phyloP scores from a whole-genome alignment of 257 asterid genomes.

The Ophiorrhiza pumila region DNA sequence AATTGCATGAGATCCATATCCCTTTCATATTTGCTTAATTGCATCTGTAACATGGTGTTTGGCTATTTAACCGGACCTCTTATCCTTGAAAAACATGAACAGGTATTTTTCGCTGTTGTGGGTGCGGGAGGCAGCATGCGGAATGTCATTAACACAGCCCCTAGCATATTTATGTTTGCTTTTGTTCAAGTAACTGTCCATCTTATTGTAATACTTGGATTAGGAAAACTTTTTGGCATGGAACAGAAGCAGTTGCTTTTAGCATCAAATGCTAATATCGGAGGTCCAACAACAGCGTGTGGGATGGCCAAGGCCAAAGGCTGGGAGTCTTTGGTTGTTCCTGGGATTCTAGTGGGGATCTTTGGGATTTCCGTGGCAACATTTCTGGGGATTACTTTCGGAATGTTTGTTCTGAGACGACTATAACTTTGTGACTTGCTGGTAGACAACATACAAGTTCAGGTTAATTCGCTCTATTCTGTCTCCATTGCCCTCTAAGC shows the following conservation, averaged over 20 bases:
- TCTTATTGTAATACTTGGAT: constrained; percentile 52
- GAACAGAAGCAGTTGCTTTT: constrained; percentile 50
- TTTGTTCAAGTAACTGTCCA: constrained; percentile 67
- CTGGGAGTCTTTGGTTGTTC: constrained; percentile 67
- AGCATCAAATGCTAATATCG: constrained; percentile 85
- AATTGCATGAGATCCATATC: not conserved
- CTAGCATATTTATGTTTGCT: constrained; percentile 73
- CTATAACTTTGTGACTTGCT: constrained; percentile 24
- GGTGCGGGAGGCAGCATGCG: constrained; percentile 84
- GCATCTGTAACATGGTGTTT: not conserved
- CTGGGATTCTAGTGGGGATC: constrained; percentile 70
- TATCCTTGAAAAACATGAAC: constrained; percentile 18
- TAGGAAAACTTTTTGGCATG: constrained; percentile 52
- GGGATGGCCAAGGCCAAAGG: constrained; percentile 90
- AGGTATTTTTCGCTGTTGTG: constrained; percentile 73
- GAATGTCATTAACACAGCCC: constrained; percentile 74
- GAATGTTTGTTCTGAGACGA: constrained; percentile 48
- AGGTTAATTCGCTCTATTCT: too few species aligned
- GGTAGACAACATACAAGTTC: too few species aligned
- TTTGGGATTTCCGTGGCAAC: constrained; percentile 75
- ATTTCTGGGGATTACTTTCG: constrained; percentile 76
- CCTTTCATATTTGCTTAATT: not conserved
- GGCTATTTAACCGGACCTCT: not conserved
- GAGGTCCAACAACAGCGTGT: constrained; percentile 88
- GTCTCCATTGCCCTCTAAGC: too few species aligned